A percentile compares a stretch with the other conserved stretches of the same genome.
Evolutionary conservation across 805 yeast genomes (phyloP).

Genomic region (Spathaspora boniae): DNA sequence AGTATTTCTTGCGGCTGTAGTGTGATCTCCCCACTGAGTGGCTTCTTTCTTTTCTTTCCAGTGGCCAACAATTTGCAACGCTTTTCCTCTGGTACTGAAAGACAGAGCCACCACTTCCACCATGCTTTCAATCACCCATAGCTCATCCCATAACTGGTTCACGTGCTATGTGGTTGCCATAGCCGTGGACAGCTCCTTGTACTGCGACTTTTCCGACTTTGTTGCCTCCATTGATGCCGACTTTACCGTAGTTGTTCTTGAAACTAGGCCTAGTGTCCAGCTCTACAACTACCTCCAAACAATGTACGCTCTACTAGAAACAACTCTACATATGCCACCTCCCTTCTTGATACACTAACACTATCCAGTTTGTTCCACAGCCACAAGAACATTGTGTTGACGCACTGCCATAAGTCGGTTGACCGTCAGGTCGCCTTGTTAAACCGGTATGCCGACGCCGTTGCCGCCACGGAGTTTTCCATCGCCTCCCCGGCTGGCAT

Average conservation of each 20-base stretch:
- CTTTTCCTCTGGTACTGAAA: too few relatives aligned
- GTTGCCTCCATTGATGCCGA: background rate
- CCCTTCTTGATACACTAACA: background rate
- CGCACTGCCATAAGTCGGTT: background rate
- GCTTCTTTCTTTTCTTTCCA: too few relatives aligned
- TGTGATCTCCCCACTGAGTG: too few relatives aligned
- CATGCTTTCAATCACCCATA: too few relatives aligned
- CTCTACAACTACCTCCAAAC: conserved; percentile 6
- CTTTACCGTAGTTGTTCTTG: background rate
- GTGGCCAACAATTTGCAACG: too few relatives aligned
- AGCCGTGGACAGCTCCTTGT: background rate
- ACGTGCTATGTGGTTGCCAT: background rate
- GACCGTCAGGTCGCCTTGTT: conserved; percentile 3
- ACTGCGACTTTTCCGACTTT: background rate
- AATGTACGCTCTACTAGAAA: too few relatives aligned
- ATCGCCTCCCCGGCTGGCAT: too few relatives aligned
- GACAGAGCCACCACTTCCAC: too few relatives aligned
- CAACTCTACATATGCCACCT: background rate
- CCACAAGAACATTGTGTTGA: conserved; percentile 1
- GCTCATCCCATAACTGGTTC: conserved; percentile 1
- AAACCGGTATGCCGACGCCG: conserved; percentile 1
- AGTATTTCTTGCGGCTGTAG: too few relatives aligned
- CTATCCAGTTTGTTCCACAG: conserved; percentile 2
- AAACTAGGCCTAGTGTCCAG: conserved; percentile 1
- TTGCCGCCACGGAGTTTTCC: conserved; percentile 3